phyloP scores from a whole-genome alignment of 2,329 filamentous ascomycete genomes.

The Fusarium sp. region DNA sequence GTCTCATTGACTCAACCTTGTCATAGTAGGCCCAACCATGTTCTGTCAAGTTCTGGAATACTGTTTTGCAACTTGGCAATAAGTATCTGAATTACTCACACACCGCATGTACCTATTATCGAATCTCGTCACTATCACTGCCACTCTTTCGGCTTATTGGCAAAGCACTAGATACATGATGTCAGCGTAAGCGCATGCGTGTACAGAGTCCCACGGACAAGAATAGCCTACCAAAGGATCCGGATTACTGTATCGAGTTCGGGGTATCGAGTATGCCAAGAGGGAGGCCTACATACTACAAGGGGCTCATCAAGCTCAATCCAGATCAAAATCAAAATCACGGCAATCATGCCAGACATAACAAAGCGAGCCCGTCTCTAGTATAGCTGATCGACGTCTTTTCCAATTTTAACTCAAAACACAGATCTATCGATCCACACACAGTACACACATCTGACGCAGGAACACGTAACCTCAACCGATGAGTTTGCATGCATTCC shows the following conservation, averaged over 20 bases:
- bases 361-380: slow-evolving; percentile 11
- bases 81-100: background rate
- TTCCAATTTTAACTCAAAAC: slow-evolving; percentile 15
- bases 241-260: background rate
- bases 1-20: background rate
- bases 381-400: slow-evolving; percentile 14
- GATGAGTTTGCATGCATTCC: background rate
- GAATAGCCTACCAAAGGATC: background rate
- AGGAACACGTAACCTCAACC: slow-evolving; percentile 20
- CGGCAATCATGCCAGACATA: background rate
- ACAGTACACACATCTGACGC: slow-evolving; percentile 16
- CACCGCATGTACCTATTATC: background rate
- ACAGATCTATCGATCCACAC: slow-evolving; percentile 18
- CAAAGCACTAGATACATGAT: background rate
- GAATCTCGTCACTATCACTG: background rate
- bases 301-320: background rate
- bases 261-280: background rate
- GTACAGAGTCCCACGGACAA: background rate
- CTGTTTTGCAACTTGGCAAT: slow-evolving; percentile 1
- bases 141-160: background rate
- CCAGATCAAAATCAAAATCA: slow-evolving; percentile 6
- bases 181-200: background rate
- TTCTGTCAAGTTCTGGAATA: slow-evolving; percentile 7
- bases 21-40: background rate
- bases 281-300: background rate